Conservation (phyloP, 2,329 filamentous ascomycete genomes). For the Akanthomyces muscarius region DNA sequence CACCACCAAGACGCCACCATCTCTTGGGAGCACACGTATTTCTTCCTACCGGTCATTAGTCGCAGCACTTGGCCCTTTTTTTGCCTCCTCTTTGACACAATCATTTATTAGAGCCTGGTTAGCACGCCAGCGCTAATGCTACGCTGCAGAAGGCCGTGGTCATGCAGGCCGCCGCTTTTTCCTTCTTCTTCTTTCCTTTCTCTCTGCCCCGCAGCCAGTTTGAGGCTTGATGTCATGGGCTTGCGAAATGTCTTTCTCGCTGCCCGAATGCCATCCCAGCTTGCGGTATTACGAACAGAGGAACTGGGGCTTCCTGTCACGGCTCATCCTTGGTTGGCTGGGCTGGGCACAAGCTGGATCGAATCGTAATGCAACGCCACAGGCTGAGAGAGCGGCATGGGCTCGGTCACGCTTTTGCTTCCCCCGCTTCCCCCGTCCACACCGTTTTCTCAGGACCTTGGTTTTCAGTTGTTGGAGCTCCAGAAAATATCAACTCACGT, state of each 20-base stretch:
- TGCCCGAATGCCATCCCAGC: background rate
- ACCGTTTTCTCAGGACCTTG: background rate
- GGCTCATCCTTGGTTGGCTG: background rate
- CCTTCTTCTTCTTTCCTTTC: too few species aligned
- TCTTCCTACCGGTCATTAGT: background rate
- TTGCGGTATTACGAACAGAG: background rate
- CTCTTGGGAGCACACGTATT: background rate
- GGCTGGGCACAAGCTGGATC: background rate
- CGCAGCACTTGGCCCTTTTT: background rate
- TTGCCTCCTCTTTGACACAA: background rate
- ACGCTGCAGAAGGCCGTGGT: background rate
- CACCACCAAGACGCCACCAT: background rate
- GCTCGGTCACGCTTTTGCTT: conserved; percentile 1
- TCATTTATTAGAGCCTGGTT: background rate
- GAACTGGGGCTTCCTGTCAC: background rate
- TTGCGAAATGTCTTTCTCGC: background rate
- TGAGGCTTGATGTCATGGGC: conserved; percentile 8
- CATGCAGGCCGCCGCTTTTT: background rate
- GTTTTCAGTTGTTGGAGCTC: background rate
- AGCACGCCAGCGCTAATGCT: conserved; percentile 10
- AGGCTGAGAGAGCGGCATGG: too few species aligned
- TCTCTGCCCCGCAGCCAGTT: background rate
- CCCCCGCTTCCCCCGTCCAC: background rate
- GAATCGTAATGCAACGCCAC: background rate
- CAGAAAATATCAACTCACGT: too few species aligned